Conservation (phyloP, 176 grass and related monocot species). For the Phragmites australis region DNA sequence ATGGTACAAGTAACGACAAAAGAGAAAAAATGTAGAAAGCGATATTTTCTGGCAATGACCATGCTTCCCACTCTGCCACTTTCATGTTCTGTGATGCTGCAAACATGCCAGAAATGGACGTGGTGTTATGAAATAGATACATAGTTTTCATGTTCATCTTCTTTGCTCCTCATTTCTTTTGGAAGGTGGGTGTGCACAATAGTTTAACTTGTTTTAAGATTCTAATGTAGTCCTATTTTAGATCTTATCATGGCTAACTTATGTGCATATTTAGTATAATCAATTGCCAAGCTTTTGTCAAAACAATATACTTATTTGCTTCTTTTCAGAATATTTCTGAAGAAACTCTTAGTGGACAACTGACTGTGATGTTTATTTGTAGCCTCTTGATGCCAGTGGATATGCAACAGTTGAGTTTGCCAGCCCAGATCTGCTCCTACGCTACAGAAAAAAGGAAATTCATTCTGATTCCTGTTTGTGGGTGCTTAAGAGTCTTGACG, state of each 20-base stretch:
- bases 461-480: slow-evolving; percentile 47
- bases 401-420: slow-evolving; percentile 54
- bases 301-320: neutral
- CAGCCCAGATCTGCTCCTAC: slow-evolving; percentile 54
- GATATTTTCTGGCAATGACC: neutral
- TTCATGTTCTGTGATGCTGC: slow-evolving; percentile 4
- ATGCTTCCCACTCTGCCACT: neutral
- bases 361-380: slow-evolving; percentile 33
- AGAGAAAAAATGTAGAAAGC: neutral
- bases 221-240: neutral
- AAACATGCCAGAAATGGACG: slow-evolving; percentile 20
- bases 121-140: slow-evolving; percentile 10
- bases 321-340: slow-evolving; percentile 1
- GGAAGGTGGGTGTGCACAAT: neutral
- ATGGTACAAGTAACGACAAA: slow-evolving; percentile 1
- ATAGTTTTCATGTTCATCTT: neutral
- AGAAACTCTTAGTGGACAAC: slow-evolving; percentile 1
- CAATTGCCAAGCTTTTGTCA: neutral
- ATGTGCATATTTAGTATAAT: neutral
- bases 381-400: slow-evolving; percentile 66
- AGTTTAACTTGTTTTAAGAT: neutral
- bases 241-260: neutral
- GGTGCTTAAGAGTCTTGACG: slow-evolving; percentile 28
- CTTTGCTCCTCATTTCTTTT: neutral
- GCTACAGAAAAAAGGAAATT: slow-evolving; percentile 51